Evolutionary conservation across 192 early-diverging fungal genomes (phyloP), one percentile per base, ranked within the genome.

Genomic region (Phycomyces blakesleeanus): DNA sequence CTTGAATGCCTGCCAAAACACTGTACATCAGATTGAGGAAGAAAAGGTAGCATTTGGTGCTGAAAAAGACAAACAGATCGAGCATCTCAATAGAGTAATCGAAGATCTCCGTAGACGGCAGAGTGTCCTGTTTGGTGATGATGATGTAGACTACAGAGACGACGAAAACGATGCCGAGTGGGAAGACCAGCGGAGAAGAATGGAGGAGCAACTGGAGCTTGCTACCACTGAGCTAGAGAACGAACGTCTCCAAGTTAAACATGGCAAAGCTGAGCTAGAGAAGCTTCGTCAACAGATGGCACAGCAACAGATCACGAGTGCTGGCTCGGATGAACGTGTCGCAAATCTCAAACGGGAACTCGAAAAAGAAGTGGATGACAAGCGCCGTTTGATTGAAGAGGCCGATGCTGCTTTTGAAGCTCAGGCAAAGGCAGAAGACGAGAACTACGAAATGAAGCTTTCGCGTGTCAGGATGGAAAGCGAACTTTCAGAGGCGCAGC

Each of bases 1-100:
- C 1, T 69, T 80, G 20, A 61, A 66, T 47, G 78, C 70, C 8
- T 80, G 74, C 29, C 75, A 80, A 47, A 50, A 58, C 6, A 76
- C 71, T 0, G 60, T 78, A 4, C 40, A 71, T 0, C 71, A 78
- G 25, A 38, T 76, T 4, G 74, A 77, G 54, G 55, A 68, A 9
- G 57, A 81, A 24, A 38, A 73, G 18, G 39, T 54, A 5, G 58
- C 50, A 2, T 61, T 66, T 25, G 21, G 52, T 2, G 63, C 68
- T 16, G 70, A 76, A 14, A 50, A 65, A 25, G 69, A 74, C 14
- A 56, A 64, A 1, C 50, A 55, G 16, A 51, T 85, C 24, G 53
- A 21, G 18, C 73, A 80, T 12, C 18, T 69, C 5, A 18, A 57
- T 22, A 1, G 3, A 0, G 40, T 41, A 12, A 52, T 69, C 20